Evolutionary conservation across 805 yeast genomes (phyloP).

Genomic region (Grigorovia humatica): DNA sequence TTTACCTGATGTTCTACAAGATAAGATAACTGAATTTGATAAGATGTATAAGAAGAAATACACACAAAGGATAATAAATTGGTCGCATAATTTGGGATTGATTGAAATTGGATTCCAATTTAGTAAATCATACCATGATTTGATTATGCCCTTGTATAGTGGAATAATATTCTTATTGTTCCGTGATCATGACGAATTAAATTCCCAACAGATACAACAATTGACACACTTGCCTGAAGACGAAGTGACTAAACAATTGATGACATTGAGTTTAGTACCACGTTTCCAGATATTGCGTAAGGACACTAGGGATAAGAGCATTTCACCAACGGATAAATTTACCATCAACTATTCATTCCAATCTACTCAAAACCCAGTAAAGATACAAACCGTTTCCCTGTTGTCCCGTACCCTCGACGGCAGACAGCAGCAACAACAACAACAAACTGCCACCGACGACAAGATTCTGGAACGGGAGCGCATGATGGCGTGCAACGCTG

Average conservation of each 20-base stretch:
- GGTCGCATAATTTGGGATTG: slow-evolving; percentile 81
- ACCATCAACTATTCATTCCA: slow-evolving; percentile 58
- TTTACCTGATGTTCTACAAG: slow-evolving; percentile 35
- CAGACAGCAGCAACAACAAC: background rate
- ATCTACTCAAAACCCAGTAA: slow-evolving; percentile 57
- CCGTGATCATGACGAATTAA: slow-evolving; percentile 40
- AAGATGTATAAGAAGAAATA: slow-evolving; percentile 41
- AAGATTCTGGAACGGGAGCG: slow-evolving; percentile 53
- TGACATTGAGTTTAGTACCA: slow-evolving; percentile 78
- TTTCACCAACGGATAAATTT: slow-evolving; percentile 54
- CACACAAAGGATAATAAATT: slow-evolving; percentile 49
- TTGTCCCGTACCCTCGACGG: background rate
- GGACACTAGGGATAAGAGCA: slow-evolving; percentile 63
- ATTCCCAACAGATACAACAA: slow-evolving; percentile 51
- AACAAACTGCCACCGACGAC: slow-evolving; percentile 33
- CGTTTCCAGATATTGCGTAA: slow-evolving; percentile 66
- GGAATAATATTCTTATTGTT: slow-evolving; percentile 72
- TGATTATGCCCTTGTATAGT: slow-evolving; percentile 71
- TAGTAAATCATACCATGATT: slow-evolving; percentile 38
- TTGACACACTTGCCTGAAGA: slow-evolving; percentile 60
- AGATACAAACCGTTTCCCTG: slow-evolving; percentile 35
- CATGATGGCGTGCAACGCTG: slow-evolving; percentile 66
- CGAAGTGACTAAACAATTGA: slow-evolving; percentile 69
- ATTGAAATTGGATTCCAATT: slow-evolving; percentile 53
- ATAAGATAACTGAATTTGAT: slow-evolving; percentile 37